Evolutionary conservation across 768 basidiomycete genomes (phyloP), one percentile per base, ranked within the genome.

Genomic region (Pleurotus platypus): DNA sequence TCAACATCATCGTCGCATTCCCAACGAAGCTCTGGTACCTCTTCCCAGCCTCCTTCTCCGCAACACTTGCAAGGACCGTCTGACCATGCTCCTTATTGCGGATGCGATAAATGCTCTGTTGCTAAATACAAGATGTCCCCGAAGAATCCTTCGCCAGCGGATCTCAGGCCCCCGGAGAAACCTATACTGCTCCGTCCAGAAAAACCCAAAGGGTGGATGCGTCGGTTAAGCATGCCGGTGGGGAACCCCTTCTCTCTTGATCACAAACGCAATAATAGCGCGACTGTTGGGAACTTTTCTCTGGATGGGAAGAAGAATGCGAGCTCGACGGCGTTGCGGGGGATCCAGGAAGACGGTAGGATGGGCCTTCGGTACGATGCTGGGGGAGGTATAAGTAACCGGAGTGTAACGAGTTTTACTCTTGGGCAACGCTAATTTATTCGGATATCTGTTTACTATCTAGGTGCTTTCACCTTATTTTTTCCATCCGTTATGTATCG

Each of bases 161-260:
- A 76, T 56, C 64, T 76, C 27, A 73, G 75, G 13, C 75, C 77
- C 22, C 75, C 75, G 13, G 73, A 74, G 46, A 69, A 75, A 24
- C 79, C 79, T 4, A 72, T 78, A 47, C 57, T 63, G 1, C 69
- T 82, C n/a, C 80, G 78, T 20, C 62, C 68, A 43, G 80, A 84
- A 54, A 85, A 85, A 62, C 75, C 83, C 7, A 87, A 80, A 57
- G 81, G 87, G 0, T 91, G 90, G 90, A 88, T 91, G 60, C 74
- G 89, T 18, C 75, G 89, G 55, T 66, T 92, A 57, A 91, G 90
- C 62, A 89, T 91, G 86, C 89, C 89, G 1, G 81, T 81, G 3
- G 75, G 75, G 43, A 76, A 77, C 46, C 81, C 84, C 37, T 85
- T 90, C 64, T 79, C 77, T 5, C 70, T 81, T 22, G 86, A 53